A percentile compares a stretch with the other conserved stretches of the same genome.
These are phyloP conservation scores for Styphnolobium japonicum DNA, from an alignment of 306 rosid genomes.

Conservation along the genomic window DNA sequence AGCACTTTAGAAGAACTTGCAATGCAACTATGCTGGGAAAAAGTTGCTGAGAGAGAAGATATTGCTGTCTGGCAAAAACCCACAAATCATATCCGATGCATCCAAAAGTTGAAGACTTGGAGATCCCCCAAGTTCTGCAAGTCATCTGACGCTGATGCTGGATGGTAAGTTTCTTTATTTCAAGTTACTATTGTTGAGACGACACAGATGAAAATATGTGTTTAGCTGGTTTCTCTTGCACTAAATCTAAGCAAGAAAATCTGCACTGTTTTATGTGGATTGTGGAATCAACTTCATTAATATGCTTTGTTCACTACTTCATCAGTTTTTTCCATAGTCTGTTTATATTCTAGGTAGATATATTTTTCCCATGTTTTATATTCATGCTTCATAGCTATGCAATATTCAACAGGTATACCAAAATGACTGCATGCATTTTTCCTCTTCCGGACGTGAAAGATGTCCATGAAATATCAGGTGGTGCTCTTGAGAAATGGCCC, in stretches of 20 bases:
- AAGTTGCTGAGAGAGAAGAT: slow-evolving; percentile 41
- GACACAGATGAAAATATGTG: background rate
- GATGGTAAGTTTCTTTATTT: slow-evolving; percentile 40
- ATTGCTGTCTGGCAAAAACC: slow-evolving; percentile 54
- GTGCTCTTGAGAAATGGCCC: slow-evolving; percentile 52
- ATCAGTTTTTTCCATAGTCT: background rate
- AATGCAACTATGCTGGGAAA: slow-evolving; percentile 52
- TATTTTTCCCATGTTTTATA: background rate
- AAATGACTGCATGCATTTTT: slow-evolving; percentile 56
- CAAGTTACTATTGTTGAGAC: background rate
- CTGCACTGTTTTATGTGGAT: background rate
- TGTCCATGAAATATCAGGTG: slow-evolving; percentile 35
- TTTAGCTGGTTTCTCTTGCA: background rate
- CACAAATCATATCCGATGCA: slow-evolving; percentile 39
- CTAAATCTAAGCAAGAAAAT: background rate
- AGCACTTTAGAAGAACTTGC: slow-evolving; percentile 51
- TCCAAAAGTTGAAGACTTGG: slow-evolving; percentile 28
- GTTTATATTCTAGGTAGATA: background rate
- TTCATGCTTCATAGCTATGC: background rate
- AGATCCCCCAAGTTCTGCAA: slow-evolving; percentile 37
- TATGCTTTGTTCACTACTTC: background rate
- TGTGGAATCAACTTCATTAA: background rate
- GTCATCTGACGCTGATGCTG: slow-evolving; percentile 46
- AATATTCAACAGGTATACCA: slow-evolving; percentile 50
- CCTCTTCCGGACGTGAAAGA: slow-evolving; percentile 48